Conservation (phyloP, 495 filamentous ascomycete species). For the Penicillium manginii region DNA sequence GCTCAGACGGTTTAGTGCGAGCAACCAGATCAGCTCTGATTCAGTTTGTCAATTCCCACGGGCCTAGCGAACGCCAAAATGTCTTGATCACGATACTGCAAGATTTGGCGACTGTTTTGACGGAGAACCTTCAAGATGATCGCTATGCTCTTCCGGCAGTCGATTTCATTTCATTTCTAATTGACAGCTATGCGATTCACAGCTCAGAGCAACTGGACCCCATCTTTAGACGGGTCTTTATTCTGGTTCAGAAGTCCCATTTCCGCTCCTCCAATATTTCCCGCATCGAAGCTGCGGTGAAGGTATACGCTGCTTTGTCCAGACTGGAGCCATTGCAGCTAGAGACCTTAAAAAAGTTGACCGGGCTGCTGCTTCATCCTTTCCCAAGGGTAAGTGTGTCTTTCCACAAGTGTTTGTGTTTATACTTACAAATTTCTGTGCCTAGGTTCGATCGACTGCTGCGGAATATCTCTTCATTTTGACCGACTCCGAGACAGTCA, state of each 20-base stretch:
- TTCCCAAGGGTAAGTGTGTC: constrained; percentile 55
- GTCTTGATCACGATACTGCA: constrained; percentile 41
- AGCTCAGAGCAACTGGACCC: constrained; percentile 22
- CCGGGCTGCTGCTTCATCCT: constrained; percentile 63
- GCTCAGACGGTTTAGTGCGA: constrained; percentile 79
- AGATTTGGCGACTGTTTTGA: constrained; percentile 48
- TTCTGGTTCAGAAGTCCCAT: constrained; percentile 73
- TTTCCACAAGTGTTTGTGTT: background rate
- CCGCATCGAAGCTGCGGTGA: constrained; percentile 77
- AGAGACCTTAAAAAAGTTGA: constrained; percentile 59
- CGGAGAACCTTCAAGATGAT: constrained; percentile 58
- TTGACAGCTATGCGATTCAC: constrained; percentile 50
- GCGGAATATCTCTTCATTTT: constrained; percentile 46
- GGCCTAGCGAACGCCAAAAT: constrained; percentile 35
- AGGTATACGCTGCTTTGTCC: constrained; percentile 72
- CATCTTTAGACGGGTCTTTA: constrained; percentile 63
- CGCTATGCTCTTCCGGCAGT: constrained; percentile 74
- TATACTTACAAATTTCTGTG: background rate
- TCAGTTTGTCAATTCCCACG: constrained; percentile 42
- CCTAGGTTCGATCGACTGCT: constrained; percentile 40
- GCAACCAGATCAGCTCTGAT: constrained; percentile 72
- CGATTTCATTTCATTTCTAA: constrained; percentile 74
- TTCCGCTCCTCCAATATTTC: constrained; percentile 79
- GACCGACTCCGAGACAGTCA: constrained; percentile 37
- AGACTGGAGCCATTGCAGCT: constrained; percentile 37